Conservation (phyloP, 1,284 basidiomycete genomes). For the Ustilago sp. region DNA sequence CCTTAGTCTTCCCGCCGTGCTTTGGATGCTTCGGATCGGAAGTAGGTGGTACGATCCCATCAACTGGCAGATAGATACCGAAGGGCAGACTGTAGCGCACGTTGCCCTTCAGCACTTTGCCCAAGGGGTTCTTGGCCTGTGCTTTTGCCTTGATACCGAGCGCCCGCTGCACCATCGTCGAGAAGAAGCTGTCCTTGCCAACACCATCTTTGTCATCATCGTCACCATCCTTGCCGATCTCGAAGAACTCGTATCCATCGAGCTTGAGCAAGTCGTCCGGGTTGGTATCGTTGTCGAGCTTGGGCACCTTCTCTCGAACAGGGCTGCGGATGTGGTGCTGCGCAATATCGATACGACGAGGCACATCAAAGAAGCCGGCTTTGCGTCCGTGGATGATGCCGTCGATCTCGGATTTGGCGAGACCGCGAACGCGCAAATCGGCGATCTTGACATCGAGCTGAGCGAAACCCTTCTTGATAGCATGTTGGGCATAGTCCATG, state of each 20-base stretch:
- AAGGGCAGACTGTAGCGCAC: slow-evolving; percentile 63
- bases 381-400: slow-evolving; percentile 43
- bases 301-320: slow-evolving; percentile 51
- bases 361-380: slow-evolving; percentile 51
- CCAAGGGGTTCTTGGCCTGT: slow-evolving; percentile 58
- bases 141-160: slow-evolving; percentile 62
- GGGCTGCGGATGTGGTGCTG: slow-evolving; percentile 51
- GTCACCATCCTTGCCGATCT: slow-evolving; percentile 47
- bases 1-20: slow-evolving; percentile 24
- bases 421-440: slow-evolving; percentile 53
- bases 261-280: slow-evolving; percentile 52
- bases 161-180: slow-evolving; percentile 42
- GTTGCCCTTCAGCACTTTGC: slow-evolving; percentile 56
- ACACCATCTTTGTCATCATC: slow-evolving; percentile 15
- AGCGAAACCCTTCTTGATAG: slow-evolving; percentile 49
- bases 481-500: slow-evolving; percentile 51
- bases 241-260: slow-evolving; percentile 65
- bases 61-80: slow-evolving; percentile 58
- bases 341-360: slow-evolving; percentile 52
- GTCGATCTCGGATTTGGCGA: slow-evolving; percentile 50
- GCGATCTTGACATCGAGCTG: slow-evolving; percentile 61
- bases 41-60: slow-evolving; percentile 12
- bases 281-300: slow-evolving; percentile 47
- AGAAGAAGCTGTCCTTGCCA: slow-evolving; percentile 10
- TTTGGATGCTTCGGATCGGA: slow-evolving; percentile 27